phyloP scores from a whole-genome alignment of 1,284 basidiomycete genomes.

The Filobasidium uniguttulatum region DNA sequence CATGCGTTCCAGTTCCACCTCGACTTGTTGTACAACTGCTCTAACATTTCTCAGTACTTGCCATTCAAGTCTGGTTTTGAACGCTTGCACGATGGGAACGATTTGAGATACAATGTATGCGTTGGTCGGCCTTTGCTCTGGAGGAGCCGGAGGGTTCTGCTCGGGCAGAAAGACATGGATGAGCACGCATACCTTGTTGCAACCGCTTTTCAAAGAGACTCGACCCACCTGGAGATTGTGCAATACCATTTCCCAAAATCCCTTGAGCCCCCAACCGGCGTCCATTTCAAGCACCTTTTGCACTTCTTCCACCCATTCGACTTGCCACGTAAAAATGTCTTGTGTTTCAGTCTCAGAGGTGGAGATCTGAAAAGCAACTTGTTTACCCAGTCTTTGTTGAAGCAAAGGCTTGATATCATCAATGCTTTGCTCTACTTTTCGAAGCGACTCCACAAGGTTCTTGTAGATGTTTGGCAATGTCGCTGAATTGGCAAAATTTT shows the following conservation, averaged over 20 bases:
- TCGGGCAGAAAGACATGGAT: neutral
- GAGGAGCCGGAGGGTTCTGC: constrained; percentile 20
- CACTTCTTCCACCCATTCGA: constrained; percentile 39
- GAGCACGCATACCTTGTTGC: neutral
- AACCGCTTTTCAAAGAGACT: neutral
- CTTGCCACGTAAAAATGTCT: constrained; percentile 29
- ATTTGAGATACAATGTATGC: constrained; percentile 19
- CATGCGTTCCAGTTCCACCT: no score
- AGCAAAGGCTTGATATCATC: constrained; percentile 40
- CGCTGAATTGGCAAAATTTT: constrained; percentile 43
- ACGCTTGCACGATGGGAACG: constrained; percentile 18
- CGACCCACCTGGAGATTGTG: constrained; percentile 25
- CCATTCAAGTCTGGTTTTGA: constrained; percentile 22
- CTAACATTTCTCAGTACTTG: constrained; percentile 17
- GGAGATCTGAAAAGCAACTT: constrained; percentile 6
- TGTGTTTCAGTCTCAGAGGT: neutral
- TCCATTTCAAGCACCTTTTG: constrained; percentile 38
- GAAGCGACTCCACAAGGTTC: constrained; percentile 34
- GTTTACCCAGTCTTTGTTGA: constrained; percentile 5
- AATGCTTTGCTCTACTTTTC: constrained; percentile 37
- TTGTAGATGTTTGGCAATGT: constrained; percentile 40
- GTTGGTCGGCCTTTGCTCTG: constrained; percentile 16
- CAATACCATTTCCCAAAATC: constrained; percentile 30
- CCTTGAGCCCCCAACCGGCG: constrained; percentile 40
- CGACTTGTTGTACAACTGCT: constrained; percentile 17